Evolutionary conservation across 2,329 filamentous ascomycete genomes (phyloP), one percentile per base, ranked within the genome.

Genomic region (Fusarium palustre): DNA sequence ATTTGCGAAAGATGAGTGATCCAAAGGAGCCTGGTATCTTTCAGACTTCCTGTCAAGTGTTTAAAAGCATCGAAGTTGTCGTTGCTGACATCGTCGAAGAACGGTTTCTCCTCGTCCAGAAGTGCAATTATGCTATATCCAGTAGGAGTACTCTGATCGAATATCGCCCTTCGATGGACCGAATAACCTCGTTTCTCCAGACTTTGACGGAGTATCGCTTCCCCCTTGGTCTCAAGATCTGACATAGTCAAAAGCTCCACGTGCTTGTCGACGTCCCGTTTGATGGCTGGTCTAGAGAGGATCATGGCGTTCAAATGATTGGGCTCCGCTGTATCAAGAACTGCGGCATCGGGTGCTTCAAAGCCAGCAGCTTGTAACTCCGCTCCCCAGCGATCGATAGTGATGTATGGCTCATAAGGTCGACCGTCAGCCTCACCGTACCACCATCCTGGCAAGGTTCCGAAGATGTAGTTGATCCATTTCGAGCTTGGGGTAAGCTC

Each of bases 401-500:
- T 38, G 24, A 59, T 20, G n/a, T 59, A 59, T 2, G 49, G 55
- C 33, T 59, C 48, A 31, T 45, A 12, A 7, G 25, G 7, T 25
- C 55, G 48, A 2, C 24, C 49, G 10, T 59, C 48, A 3, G 25
- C 12, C 3, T 45, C 49, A 3, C 55, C 55, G 31, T 59, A 59
- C 55, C 55, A 55, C 55, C 55, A 59, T 13, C 55, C 55, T 18
- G 48, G 47, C 12, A 59, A 39, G 10, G 48, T 59, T 4, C 55
- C 55, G 16, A 49, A 57, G 10, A 57, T 50, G 5, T 57, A 45
- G 50, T 55, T 59, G 7, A 55, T 28, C 49, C 48, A 59, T 12
- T 59, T 59, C 0, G 55, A 57, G 30, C 36, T 34, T 4, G 46
- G 18, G 3, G 46, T 42, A 13, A 57, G 13, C 18, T 57, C 55